Percentiles rank a stretch among this genome's conserved stretches.
Evolutionary conservation across 441 rosid species (phyloP).

Genomic region (Croton laevigatus): DNA sequence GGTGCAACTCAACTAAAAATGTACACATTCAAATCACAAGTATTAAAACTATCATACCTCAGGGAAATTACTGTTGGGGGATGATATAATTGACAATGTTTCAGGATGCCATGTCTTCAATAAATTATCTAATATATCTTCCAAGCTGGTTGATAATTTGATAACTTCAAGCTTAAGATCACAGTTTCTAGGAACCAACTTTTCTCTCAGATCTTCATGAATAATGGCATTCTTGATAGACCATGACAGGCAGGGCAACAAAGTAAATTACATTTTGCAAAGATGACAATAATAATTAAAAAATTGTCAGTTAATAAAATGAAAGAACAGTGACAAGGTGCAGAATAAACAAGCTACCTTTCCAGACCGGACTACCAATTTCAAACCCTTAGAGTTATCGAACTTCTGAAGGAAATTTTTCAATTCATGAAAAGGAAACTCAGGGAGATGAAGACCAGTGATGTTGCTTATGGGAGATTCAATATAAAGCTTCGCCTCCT

Average conservation of each 20-base stretch:
- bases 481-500: slow-evolving; percentile 35
- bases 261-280: background rate
- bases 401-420: slow-evolving; percentile 27
- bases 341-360: slow-evolving; percentile 21
- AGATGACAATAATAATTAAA: background rate
- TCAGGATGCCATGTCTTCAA: slow-evolving; percentile 28
- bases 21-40: background rate
- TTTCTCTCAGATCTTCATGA: slow-evolving; percentile 25
- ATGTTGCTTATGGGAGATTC: background rate
- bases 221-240: slow-evolving; percentile 29
- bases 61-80: slow-evolving; percentile 22
- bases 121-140: slow-evolving; percentile 28
- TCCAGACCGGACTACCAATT: slow-evolving; percentile 20
- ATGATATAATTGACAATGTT: slow-evolving; percentile 25
- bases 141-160: slow-evolving; percentile 23
- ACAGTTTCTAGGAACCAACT: slow-evolving; percentile 20
- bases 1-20: background rate
- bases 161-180: slow-evolving; percentile 32
- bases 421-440: slow-evolving; percentile 24
- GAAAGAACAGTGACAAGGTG: background rate
- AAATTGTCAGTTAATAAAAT: background rate
- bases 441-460: background rate
- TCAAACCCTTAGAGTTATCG: slow-evolving; percentile 28
- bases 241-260: slow-evolving; percentile 4
- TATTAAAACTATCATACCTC: slow-evolving; percentile 24